phyloP scores from a whole-genome alignment of 768 basidiomycete genomes.

The Termitomyces sp. region DNA sequence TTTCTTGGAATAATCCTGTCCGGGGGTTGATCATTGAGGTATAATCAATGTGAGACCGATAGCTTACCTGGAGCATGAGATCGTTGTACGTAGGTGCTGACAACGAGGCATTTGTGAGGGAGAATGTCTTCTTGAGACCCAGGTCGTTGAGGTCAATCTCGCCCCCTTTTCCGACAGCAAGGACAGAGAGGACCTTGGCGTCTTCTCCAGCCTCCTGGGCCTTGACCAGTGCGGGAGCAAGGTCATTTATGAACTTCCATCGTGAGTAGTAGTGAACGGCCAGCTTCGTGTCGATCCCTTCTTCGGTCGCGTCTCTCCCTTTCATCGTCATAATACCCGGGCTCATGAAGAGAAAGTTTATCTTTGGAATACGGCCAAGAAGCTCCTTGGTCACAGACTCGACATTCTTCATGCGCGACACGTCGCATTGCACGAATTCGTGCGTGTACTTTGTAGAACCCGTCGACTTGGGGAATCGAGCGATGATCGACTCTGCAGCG shows the following conservation, averaged over 20 bases:
- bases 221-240: slow-evolving; percentile 37
- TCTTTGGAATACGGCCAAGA: slow-evolving; percentile 29
- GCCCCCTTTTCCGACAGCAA: slow-evolving; percentile 30
- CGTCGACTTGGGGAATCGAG: slow-evolving; percentile 28
- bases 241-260: slow-evolving; percentile 41
- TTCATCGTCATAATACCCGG: slow-evolving; percentile 36
- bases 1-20: slow-evolving; percentile 28
- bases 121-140: slow-evolving; percentile 36
- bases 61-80: slow-evolving; percentile 33
- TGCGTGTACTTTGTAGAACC: slow-evolving; percentile 17
- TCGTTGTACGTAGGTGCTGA: slow-evolving; percentile 34
- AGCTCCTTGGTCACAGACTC: slow-evolving; percentile 23
- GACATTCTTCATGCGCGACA: slow-evolving; percentile 39
- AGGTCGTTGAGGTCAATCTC: slow-evolving; percentile 40
- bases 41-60: background rate
- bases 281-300: slow-evolving; percentile 29
- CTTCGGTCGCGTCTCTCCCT: slow-evolving; percentile 28
- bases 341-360: slow-evolving; percentile 47
- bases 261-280: slow-evolving; percentile 46
- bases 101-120: slow-evolving; percentile 21
- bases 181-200: slow-evolving; percentile 44
- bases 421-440: slow-evolving; percentile 43
- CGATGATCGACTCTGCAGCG: slow-evolving; percentile 39
- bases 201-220: slow-evolving; percentile 45
- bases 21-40: background rate